Percentiles rank a stretch among this genome's conserved stretches.
phyloP scores from a whole-genome alignment of 257 asterid genomes.

The Plectranthus barbatus region DNA sequence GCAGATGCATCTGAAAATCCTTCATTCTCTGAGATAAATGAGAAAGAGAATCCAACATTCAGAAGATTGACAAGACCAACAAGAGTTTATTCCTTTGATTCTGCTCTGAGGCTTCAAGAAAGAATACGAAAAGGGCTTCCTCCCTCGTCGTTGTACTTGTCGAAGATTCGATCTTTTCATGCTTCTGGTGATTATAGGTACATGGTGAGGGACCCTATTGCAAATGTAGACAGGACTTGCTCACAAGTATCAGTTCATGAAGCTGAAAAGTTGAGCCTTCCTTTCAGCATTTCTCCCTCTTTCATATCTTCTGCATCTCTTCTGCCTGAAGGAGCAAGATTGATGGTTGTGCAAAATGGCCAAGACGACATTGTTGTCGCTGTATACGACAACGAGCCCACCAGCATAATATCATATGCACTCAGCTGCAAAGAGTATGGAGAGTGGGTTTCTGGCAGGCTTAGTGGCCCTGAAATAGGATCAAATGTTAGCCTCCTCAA shows the following conservation, averaged over 20 bases:
- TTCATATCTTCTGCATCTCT: slow-evolving; percentile 50
- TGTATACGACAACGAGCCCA: slow-evolving; percentile 79
- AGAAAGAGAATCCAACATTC: slow-evolving; percentile 27
- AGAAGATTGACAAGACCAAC: slow-evolving; percentile 42
- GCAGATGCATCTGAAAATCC: slow-evolving; percentile 26
- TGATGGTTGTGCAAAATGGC: slow-evolving; percentile 50
- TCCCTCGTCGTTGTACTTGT: slow-evolving; percentile 55
- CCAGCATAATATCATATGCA: slow-evolving; percentile 75
- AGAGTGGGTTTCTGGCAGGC: slow-evolving; percentile 39
- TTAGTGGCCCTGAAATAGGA: slow-evolving; percentile 30
- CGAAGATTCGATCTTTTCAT: slow-evolving; percentile 60
- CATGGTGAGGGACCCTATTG: slow-evolving; percentile 80
- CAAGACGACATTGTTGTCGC: slow-evolving; percentile 42
- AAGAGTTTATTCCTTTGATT: slow-evolving; percentile 82
- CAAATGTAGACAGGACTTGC: slow-evolving; percentile 39
- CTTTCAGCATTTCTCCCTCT: slow-evolving; percentile 24
- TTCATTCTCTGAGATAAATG: slow-evolving; percentile 15
- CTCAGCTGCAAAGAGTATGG: slow-evolving; percentile 61
- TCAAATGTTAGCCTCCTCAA: slow-evolving; percentile 26
- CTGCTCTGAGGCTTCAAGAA: slow-evolving; percentile 75
- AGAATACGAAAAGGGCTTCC: slow-evolving; percentile 53
- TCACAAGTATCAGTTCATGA: slow-evolving; percentile 48
- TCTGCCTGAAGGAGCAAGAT: slow-evolving; percentile 68
- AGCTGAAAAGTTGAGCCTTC: slow-evolving; percentile 27
- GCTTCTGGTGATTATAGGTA: slow-evolving; percentile 76